Evolutionary conservation across 768 basidiomycete species (phyloP), one percentile per base, ranked within the genome.

Genomic region (Thelephora aurantiotincta): DNA sequence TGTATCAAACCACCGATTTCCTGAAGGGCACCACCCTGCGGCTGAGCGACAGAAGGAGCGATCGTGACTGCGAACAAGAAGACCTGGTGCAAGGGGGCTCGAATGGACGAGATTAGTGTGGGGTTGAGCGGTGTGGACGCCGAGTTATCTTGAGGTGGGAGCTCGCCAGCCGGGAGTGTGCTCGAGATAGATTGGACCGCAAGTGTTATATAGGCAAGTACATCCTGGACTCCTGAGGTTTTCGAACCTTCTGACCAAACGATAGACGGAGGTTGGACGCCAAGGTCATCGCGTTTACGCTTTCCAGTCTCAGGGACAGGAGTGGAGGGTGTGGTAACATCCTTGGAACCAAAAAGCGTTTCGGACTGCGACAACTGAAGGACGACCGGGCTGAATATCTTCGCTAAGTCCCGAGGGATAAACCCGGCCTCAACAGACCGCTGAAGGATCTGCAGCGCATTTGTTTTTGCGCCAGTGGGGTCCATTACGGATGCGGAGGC

Each of bases 1-100:
- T 88, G 85, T 48, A 88, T 82, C 46, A 89, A 69, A n/a, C 82
- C 82, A 37, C 78, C 75, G 35, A 88, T 74, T 60, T 89, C 85
- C 58, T 84, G 82, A 1, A 88, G 63, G 0, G 70, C 66, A 65
- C 72, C 75, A 45, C 72, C 72, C 43, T 58, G 65, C 26, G 74
- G 78, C 16, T 51, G 52, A 22, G 69, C 70, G 22, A 49, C 61
- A 26, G 52, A 53, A 3, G 52, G 58, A 2, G 57, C 52, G 33
- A 79, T 82, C 11, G 82, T 87, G 49, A 85, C 77, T 1, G 80
- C 75, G 58, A 88, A 89, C 23, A 86, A 67, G 58, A 86, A 87
- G 9, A 86, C 67, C 52, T 86, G 83, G 52, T 88, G 83, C 12
- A 88, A 71, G 33, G 75, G 77, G 11, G 76, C 62, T 48, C 83